Base-by-base conservation (phyloP, 2,329 filamentous ascomycete species). In the Parastagonospora avenae region DNA sequence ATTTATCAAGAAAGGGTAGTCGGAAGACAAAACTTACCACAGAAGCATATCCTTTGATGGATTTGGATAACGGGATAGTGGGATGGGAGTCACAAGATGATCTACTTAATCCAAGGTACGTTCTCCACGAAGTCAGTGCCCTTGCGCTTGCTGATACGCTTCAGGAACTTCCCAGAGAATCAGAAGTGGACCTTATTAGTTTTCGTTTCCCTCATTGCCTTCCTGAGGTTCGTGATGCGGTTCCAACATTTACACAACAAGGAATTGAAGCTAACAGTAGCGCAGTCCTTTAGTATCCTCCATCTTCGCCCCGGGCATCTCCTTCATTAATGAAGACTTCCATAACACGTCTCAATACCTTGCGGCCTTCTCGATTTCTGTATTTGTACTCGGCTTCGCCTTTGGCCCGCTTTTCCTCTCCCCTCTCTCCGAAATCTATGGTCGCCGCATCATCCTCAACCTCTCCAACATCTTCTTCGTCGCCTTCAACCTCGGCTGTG, bases 341-440 rank as follows among this genome's bases (percentile, higher is more conserved):
- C 24, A 35, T 8, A 15, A 48, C 12, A 52, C 43, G 2, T 48
- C 43, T 1, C 31, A 38, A 16, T 52, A 24, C 2, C n/a, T 58
- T 4, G 54, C 44, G 4, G 35, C 57, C 2, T 39, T 76, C n/a
- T 64, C 60, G 7, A 53, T 73, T 7, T 75, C 71, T 1, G 58
- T 65, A 15, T 68, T 63, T 33, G 54, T 67, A 4, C 42, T 64
- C n/a, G 66, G 66, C 5, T 66, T 63, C 30, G 64, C 60, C 28
- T 75, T 87, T 48, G 85, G 85, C 8, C 85, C 85, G 0, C 71
- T 88, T 4, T 64, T 89, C 2, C 88, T 86, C 81, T 87, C 86
- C 2, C 86, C 86, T 0, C 46, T 59, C 14, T 55, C 51, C 30
- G 86, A 90, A 63, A 72, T 89, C 19, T 85, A 82, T 46, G 86